Percentiles rank a stretch among this genome's conserved stretches.
These are phyloP conservation scores for Arachis monticola DNA, from an alignment of 331 rosid species.

Conservation along the genomic window DNA sequence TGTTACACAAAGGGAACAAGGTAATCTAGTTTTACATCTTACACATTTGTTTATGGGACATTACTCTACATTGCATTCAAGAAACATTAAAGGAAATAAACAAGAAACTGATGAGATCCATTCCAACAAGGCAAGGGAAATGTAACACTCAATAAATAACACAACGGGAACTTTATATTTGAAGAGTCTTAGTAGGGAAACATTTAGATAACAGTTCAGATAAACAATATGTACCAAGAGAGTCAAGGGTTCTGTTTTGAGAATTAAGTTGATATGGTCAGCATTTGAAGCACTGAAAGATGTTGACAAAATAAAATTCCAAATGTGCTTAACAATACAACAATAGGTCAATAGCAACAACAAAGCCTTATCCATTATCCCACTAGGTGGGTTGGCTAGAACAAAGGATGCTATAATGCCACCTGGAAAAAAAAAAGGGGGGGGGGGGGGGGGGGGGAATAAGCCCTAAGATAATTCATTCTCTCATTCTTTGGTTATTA, in stretches of 20 bases:
- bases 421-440: no score
- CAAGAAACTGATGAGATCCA: constrained; percentile 1
- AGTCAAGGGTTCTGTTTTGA: no score
- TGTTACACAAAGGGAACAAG: constrained; percentile 42
- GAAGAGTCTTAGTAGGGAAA: neutral
- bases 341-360: neutral
- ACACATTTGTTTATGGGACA: neutral
- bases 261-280: no score
- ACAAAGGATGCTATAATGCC: no score
- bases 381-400: no score
- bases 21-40: constrained; percentile 21
- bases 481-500: no score
- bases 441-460: no score
- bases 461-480: no score
- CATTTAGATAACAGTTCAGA: neutral
- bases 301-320: constrained; percentile 5
- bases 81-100: constrained; percentile 10
- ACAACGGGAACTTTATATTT: neutral
- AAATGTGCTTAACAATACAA: neutral
- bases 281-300: no score
- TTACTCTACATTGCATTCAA: neutral
- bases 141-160: constrained; percentile 9
- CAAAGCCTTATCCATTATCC: no score
- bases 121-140: neutral
- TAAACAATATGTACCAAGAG: no score